A percentile compares a stretch with the other conserved stretches of the same genome.
Conservation (phyloP, 306 rosid genomes). For the Sesbania bispinosa region DNA sequence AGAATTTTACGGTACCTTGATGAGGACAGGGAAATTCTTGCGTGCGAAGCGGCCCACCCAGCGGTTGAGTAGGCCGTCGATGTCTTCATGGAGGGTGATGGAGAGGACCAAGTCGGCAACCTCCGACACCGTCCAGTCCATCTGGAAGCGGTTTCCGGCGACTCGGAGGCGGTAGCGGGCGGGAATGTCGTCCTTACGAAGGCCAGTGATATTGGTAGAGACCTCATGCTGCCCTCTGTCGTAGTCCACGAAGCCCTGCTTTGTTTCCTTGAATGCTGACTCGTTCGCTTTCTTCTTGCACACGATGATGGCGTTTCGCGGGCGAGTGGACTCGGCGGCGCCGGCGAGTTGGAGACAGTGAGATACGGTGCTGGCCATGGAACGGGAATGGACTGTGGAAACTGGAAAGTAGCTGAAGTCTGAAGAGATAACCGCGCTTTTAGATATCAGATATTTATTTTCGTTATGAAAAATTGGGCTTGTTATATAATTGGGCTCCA, state of each 20-base stretch:
- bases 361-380: constrained; percentile 44
- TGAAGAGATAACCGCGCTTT: constrained; percentile 26
- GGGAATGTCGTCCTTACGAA: constrained; percentile 63
- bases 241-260: constrained; percentile 80
- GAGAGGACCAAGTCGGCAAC: constrained; percentile 49
- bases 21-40: constrained; percentile 80
- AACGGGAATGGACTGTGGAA: neutral
- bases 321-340: constrained; percentile 22
- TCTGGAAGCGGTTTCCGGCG: constrained; percentile 69
- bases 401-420: neutral
- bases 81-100: constrained; percentile 46
- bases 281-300: constrained; percentile 41
- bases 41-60: constrained; percentile 91
- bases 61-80: constrained; percentile 70
- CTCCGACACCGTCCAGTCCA: constrained; percentile 83
- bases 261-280: constrained; percentile 55
- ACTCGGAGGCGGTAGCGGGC: constrained; percentile 58
- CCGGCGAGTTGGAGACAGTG: constrained; percentile 24
- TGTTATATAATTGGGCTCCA: too few relatives aligned
- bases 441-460: neutral
- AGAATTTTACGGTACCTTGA: constrained; percentile 39
- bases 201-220: constrained; percentile 47
- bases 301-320: neutral
- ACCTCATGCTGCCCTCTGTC: constrained; percentile 62
- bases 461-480: neutral